Evolutionary conservation across 2,329 filamentous ascomycete genomes (phyloP).

Genomic region (Rhynchosporium secalis): DNA sequence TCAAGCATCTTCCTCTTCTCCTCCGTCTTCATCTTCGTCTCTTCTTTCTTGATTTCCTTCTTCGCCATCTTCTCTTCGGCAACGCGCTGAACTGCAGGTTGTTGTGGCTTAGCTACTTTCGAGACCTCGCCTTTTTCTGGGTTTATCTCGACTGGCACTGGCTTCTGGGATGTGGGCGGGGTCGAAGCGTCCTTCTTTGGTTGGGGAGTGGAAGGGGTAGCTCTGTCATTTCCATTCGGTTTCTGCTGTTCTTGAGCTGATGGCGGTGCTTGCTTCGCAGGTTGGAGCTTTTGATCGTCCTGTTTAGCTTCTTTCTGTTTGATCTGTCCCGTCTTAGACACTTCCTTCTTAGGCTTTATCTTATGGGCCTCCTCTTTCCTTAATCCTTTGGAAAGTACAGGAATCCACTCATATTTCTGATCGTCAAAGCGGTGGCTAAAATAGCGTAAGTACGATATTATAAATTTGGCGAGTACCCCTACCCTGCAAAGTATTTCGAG

Average conservation of each 20-base stretch:
- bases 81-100: constrained; percentile 6
- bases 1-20: constrained; percentile 23
- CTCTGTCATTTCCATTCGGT: constrained; percentile 1
- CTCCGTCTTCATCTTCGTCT: constrained; percentile 32
- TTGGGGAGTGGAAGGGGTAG: not conserved
- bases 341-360: constrained; percentile 10
- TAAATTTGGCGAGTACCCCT: constrained; percentile 33
- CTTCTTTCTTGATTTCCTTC: constrained; percentile 20
- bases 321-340: not conserved
- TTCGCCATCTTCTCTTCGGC: constrained; percentile 33
- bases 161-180: constrained; percentile 2
- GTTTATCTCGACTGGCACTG: not conserved
- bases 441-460: not conserved
- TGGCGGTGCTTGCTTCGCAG: not conserved
- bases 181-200: constrained; percentile 6
- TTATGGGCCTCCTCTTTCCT: not conserved
- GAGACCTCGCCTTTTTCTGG: not conserved
- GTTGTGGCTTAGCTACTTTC: constrained; percentile 12
- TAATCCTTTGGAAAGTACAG: constrained; percentile 24
- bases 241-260: constrained; percentile 10
- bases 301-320: constrained; percentile 4
- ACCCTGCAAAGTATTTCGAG: constrained; percentile 54
- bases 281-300: not conserved
- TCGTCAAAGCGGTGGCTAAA: constrained; percentile 47
- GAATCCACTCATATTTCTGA: constrained; percentile 42